Base-by-base conservation (phyloP, 345 rosid species). In the Eucalyptus sp. region DNA sequence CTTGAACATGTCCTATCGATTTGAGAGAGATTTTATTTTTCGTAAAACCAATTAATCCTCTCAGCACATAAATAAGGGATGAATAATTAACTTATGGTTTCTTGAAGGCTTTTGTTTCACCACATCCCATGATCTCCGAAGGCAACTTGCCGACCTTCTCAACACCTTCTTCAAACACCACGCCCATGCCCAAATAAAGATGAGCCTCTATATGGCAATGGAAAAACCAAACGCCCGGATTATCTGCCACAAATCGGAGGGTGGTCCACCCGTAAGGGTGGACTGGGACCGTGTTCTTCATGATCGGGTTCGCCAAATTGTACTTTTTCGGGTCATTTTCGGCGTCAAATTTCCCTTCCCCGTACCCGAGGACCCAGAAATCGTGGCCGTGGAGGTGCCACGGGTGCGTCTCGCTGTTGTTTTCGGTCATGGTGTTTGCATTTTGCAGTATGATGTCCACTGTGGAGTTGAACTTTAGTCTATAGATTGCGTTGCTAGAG, bases 351-450 rank as follows among this genome's bases (percentile, higher is more conserved):
- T 96, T 94, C 2, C 97, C 97, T n/a, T 87, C 86, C 15, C 98
- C 98, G 8, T 96, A 93, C 0, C 97, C 99, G 0, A 97, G 68
- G 7, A 95, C 97, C 99, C 96, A 96, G 84, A 96, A 96, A 91
- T 96, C 96, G 87, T 96, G 98, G 48, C 99, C 97, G 24, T 96
- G 98, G 7, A 96, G 91, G 92, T 95, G 99, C 98, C 97, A 96
- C 2, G 97, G 97, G 87, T 97, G 99, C 11, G 97, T 96, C 92
- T 97, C 98, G 43, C 97, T 96, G 31, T 88, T 90, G 24, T 90
- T 88, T 4, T 0, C 3, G 1, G 1, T 81, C 96, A 94, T 86
- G 3, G 95, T 89, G 87, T 94, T 94, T 5, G 98, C 96, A 89
- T 97, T 97, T 86, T 95, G 99, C 54, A 96, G 76, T 52, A 96